Conservation (phyloP, 2,329 filamentous ascomycete species). For the Monilinia fructicola region DNA sequence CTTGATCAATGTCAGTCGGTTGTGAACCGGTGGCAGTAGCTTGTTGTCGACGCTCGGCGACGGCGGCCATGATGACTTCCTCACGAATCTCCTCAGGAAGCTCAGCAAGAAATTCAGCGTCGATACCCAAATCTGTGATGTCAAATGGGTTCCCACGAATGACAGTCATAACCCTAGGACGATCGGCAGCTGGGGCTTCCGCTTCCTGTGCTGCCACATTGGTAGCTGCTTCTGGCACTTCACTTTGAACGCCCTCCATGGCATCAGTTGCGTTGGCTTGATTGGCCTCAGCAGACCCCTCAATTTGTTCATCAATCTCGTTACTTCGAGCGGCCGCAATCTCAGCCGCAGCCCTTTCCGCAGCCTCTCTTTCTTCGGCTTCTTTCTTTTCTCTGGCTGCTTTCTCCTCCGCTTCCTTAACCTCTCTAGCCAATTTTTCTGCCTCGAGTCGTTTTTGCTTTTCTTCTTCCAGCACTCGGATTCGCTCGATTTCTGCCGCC, state of each 20-base stretch:
- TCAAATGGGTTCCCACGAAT: conserved; percentile 87
- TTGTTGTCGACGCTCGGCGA: conserved; percentile 78
- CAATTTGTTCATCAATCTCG: conserved; percentile 44
- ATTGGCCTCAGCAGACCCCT: conserved; percentile 32
- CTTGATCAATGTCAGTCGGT: conserved; percentile 81
- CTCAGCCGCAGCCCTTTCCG: conserved; percentile 55
- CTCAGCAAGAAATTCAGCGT: conserved; percentile 91
- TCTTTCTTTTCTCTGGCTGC: conserved; percentile 66
- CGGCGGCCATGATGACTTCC: conserved; percentile 89
- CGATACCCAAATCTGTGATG: conserved; percentile 91
- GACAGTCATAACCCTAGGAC: conserved; percentile 72
- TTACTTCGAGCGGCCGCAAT: conserved; percentile 51
- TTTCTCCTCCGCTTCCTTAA: conserved; percentile 69
- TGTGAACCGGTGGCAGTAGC: conserved; percentile 70
- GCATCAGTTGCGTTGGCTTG: conserved; percentile 33
- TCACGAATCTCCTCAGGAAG: conserved; percentile 95
- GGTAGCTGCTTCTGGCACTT: conserved; percentile 34
- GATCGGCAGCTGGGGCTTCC: conserved; percentile 48
- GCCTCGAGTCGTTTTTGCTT: conserved; percentile 63
- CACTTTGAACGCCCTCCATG: conserved; percentile 77
- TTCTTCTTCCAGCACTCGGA: conserved; percentile 58
- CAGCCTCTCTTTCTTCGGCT: conserved; percentile 66
- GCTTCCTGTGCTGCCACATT: conserved; percentile 24
- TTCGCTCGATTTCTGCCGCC: conserved; percentile 56
- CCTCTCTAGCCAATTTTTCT: conserved; percentile 65